Conservation (phyloP, 768 basidiomycete genomes). For the Suillus ampliporus region DNA sequence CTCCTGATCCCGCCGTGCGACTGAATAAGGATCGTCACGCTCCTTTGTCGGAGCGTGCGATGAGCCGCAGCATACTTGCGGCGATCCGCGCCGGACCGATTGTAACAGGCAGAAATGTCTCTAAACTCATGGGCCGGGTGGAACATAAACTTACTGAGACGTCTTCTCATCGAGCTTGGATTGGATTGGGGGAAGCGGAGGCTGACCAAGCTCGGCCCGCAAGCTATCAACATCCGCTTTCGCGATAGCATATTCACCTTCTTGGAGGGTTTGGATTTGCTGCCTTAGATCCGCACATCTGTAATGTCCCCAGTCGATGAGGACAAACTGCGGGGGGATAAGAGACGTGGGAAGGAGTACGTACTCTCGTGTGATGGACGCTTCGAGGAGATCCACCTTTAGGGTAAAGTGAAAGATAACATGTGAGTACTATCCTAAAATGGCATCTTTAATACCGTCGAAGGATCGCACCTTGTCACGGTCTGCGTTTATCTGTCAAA, state of each 20-base stretch:
- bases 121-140: constrained; percentile 11
- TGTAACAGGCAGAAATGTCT: not conserved
- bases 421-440: constrained; percentile 15
- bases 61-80: no score
- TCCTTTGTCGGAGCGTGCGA: not conserved
- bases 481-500: constrained; percentile 74
- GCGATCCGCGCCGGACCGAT: no score
- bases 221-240: constrained; percentile 80
- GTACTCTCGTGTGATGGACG: constrained; percentile 72
- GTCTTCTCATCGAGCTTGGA: constrained; percentile 74
- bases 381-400: constrained; percentile 71
- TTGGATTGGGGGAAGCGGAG: constrained; percentile 74
- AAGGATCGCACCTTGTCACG: constrained; percentile 62
- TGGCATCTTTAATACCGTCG: constrained; percentile 5
- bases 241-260: constrained; percentile 76
- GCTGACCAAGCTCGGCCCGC: constrained; percentile 76
- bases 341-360: constrained; percentile 26
- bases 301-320: constrained; percentile 3
- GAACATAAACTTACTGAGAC: constrained; percentile 48
- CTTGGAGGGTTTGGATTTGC: constrained; percentile 70
- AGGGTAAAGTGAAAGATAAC: constrained; percentile 10
- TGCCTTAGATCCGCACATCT: constrained; percentile 71
- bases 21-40: not conserved
- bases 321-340: constrained; percentile 5
- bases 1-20: constrained; percentile 1